Conservation (phyloP, 768 basidiomycete genomes). For the Daedaleopsis sinensis region DNA sequence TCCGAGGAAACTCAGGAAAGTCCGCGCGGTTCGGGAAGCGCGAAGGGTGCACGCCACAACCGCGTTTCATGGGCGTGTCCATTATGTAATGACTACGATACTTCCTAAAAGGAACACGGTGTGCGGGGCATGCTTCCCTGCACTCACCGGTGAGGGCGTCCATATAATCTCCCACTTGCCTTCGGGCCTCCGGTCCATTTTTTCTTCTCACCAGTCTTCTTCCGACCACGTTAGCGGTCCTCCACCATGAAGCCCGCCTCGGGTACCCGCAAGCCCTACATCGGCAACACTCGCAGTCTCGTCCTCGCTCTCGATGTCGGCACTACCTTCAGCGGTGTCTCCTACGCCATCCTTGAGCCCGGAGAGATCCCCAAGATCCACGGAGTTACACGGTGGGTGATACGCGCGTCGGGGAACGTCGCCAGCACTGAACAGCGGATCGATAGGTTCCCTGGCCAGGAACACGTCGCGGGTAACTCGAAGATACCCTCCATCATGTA, state of each 20-base stretch:
- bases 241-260: slow-evolving; percentile 52
- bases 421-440: slow-evolving; percentile 1
- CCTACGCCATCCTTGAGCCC: slow-evolving; percentile 82
- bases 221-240: slow-evolving; percentile 6
- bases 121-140: slow-evolving; percentile 4
- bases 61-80: slow-evolving; percentile 26
- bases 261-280: slow-evolving; percentile 75
- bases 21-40: too few species aligned
- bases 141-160: slow-evolving; percentile 7
- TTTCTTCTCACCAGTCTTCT: slow-evolving; percentile 13
- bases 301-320: slow-evolving; percentile 83
- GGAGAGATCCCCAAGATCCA: slow-evolving; percentile 81
- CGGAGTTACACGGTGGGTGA: slow-evolving; percentile 71
- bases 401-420: background rate
- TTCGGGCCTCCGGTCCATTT: slow-evolving; percentile 13
- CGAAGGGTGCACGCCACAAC: slow-evolving; percentile 20
- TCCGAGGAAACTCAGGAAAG: too few species aligned
- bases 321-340: slow-evolving; percentile 83
- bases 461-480: slow-evolving; percentile 83
- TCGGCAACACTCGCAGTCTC: slow-evolving; percentile 61
- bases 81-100: slow-evolving; percentile 18
- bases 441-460: slow-evolving; percentile 77
- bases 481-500: slow-evolving; percentile 82
- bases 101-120: slow-evolving; percentile 5
- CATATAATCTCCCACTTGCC: slow-evolving; percentile 15